These are phyloP conservation scores for Carallia brachiata DNA, from an alignment of 345 rosid genomes.

Conservation along the genomic window DNA sequence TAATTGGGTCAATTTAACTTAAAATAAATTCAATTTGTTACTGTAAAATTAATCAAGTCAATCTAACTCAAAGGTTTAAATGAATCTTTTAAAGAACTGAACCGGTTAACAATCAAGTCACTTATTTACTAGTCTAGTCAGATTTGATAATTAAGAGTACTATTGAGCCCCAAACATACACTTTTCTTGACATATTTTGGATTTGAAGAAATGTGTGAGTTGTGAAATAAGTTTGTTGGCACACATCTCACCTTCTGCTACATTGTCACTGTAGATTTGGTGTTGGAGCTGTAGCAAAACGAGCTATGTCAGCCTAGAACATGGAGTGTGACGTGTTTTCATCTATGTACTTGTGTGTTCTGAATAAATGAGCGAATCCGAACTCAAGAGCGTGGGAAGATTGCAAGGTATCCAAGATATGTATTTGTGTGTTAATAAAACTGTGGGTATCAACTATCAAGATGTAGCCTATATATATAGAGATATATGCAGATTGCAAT, in stretches of 20 bases:
- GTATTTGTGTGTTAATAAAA: conserved; percentile 35
- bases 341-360: conserved; percentile 34
- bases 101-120: too few relatives aligned
- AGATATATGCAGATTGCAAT: conserved; percentile 2
- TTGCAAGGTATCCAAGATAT: conserved; percentile 26
- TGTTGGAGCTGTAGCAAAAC: conserved; percentile 76
- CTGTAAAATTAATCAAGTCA: too few relatives aligned
- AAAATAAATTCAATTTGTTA: too few relatives aligned
- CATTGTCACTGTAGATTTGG: conserved; percentile 56
- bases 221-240: too few relatives aligned
- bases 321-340: conserved; percentile 23
- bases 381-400: conserved; percentile 21
- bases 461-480: conserved; percentile 8
- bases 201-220: too few relatives aligned
- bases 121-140: too few relatives aligned
- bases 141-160: too few relatives aligned
- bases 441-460: conserved; percentile 7
- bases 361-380: conserved; percentile 26
- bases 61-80: too few relatives aligned
- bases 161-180: too few relatives aligned
- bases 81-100: too few relatives aligned
- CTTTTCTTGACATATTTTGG: too few relatives aligned
- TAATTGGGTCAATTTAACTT: too few relatives aligned
- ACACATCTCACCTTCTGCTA: background rate
- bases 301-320: conserved; percentile 4